Evolutionary conservation across 2,329 filamentous ascomycete genomes (phyloP), one percentile per base, ranked within the genome.

Genomic region (Trichoderma aggressivum): DNA sequence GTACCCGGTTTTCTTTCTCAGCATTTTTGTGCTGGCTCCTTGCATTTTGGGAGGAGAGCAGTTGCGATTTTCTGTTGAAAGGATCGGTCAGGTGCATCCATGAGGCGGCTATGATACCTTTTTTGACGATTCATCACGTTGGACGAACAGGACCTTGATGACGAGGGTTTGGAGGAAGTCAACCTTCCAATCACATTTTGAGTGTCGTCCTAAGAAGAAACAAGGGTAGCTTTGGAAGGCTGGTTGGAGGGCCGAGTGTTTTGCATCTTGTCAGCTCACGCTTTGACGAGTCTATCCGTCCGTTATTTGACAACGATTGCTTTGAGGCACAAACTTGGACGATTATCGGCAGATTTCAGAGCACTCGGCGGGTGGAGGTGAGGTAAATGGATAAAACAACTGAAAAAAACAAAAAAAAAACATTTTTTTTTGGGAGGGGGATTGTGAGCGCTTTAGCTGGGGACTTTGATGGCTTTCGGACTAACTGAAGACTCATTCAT

Each of bases 41-140:
- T 59, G 47, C 58, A 36, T 55, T 65, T 39, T 24, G 26, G 67
- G 70, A 24, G 73, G 30, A 72, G 75, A 76, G 73, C 74, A 75
- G 74, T 75, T 76, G 71, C 76, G 75, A 73, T 76, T 73, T 74
- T 72, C 59, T 73, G 74, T 75, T 76, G 73, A 73, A 73, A 73
- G 75, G 74, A 74, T 73, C 74, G 74, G 72, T 53, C 75, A 72
- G 70, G 75, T 70, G 75, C 58, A 47, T 74, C 73, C 68, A 74
- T 66, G 74, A 63, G 70, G 66, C 59, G 67, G 78, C 73, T 74
- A 75, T 75, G 75, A 81, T 80, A 81, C 79, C 77, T 77, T 74
- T 72, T 79, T 72, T 78, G 76, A 80, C 75, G 78, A 79, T 77
- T 75, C 75, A 76, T 75, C 77, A 78, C 76, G 77, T 78, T 78